Evolutionary conservation across 73 alveolate species (phyloP).

Genomic region (Tetrahymena elliotti): DNA sequence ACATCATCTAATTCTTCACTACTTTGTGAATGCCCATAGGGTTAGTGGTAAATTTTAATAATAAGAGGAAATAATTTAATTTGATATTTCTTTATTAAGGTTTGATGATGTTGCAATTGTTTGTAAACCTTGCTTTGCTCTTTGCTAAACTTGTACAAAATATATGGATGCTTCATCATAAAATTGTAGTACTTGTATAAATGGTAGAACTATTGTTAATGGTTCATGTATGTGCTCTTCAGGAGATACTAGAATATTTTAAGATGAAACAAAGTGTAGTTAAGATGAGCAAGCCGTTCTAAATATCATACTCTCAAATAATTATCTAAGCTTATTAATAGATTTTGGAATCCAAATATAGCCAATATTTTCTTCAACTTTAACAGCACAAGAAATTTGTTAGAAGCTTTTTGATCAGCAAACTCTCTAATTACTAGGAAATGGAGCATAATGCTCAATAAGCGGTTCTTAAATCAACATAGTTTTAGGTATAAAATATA

Average conservation of each 20-base stretch:
- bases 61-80: background rate
- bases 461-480: background rate
- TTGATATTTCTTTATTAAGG: background rate
- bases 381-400: background rate
- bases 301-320: background rate
- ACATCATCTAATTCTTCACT: background rate
- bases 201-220: background rate
- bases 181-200: background rate
- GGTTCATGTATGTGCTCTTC: background rate
- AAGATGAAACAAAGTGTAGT: background rate
- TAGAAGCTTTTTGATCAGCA: background rate
- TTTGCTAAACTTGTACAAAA: background rate
- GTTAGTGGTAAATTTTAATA: background rate
- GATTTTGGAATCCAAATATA: background rate
- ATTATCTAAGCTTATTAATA: background rate
- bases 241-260: background rate
- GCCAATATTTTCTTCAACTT: background rate
- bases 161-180: background rate
- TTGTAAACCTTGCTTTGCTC: background rate
- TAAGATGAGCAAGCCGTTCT: background rate
- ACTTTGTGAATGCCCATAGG: background rate
- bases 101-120: background rate
- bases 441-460: background rate
- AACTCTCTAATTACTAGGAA: background rate
- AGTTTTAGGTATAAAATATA: background rate